Conservation (phyloP, 805 yeast species). For the Suhomyces canberraensis region DNA sequence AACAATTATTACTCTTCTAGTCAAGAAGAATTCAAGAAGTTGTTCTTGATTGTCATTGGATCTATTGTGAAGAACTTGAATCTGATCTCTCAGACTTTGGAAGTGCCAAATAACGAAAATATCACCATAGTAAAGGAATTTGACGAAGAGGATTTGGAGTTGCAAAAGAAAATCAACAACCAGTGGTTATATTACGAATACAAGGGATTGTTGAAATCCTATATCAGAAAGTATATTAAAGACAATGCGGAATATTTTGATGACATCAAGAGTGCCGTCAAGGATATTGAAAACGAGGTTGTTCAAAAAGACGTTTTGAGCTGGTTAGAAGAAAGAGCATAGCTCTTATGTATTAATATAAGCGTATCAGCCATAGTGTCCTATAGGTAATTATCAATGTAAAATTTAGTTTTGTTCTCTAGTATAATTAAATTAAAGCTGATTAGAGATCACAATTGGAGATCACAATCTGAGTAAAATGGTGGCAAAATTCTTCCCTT, state of each 20-base stretch:
- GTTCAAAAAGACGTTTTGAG: constrained; percentile 19
- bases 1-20: constrained; percentile 14
- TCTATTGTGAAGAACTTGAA: constrained; percentile 32
- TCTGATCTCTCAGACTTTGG: constrained; percentile 15
- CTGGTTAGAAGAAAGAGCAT: constrained; percentile 17
- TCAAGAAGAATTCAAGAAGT: constrained; percentile 14
- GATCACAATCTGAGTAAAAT: too few species aligned
- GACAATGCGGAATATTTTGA: constrained; percentile 13
- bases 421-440: too few species aligned
- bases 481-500: too few species aligned
- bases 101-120: constrained; percentile 13
- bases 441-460: too few species aligned
- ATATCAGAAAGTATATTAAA: constrained; percentile 28
- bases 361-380: too few species aligned
- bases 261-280: constrained; percentile 16
- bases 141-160: constrained; percentile 21
- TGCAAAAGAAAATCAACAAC: constrained; percentile 25
- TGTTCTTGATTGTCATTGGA: constrained; percentile 19
- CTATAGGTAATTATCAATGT: too few species aligned
- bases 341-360: too few species aligned
- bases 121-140: constrained; percentile 26
- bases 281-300: constrained; percentile 17
- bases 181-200: constrained; percentile 45
- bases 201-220: constrained; percentile 38
- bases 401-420: too few species aligned